Percentiles rank a stretch among this genome's conserved stretches.
Conservation (phyloP, 2,329 filamentous ascomycete species). For the Akanthomyces muscarius region DNA sequence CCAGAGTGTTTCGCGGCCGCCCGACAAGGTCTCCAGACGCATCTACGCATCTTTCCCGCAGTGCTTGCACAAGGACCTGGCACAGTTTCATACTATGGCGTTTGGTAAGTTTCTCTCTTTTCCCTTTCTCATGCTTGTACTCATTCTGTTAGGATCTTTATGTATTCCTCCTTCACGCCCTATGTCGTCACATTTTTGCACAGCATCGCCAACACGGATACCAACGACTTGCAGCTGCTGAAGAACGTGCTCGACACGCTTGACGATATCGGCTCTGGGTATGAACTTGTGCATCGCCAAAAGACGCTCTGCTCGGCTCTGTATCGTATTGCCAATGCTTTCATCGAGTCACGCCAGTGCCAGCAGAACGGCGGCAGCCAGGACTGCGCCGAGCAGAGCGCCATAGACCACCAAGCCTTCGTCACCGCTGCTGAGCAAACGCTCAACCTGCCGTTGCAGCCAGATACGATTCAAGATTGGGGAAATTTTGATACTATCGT, state of each 20-base stretch:
- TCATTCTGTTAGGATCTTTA: slow-evolving; percentile 19
- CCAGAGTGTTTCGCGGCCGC: slow-evolving; percentile 21
- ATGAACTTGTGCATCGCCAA: slow-evolving; percentile 10
- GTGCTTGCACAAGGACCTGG: slow-evolving; percentile 16
- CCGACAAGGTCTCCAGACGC: slow-evolving; percentile 19
- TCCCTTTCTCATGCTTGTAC: not conserved
- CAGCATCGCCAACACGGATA: slow-evolving; percentile 19
- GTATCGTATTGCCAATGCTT: slow-evolving; percentile 10
- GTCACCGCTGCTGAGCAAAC: slow-evolving; percentile 2
- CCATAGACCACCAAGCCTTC: not conserved
- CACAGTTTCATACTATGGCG: slow-evolving; percentile 20
- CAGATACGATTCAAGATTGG: slow-evolving; percentile 10
- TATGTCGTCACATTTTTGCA: slow-evolving; percentile 23
- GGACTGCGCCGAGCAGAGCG: not conserved
- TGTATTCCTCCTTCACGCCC: slow-evolving; percentile 24
- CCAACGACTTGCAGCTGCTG: slow-evolving; percentile 17
- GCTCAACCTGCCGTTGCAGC: slow-evolving; percentile 11
- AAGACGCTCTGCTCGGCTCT: slow-evolving; percentile 11
- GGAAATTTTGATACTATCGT: slow-evolving; percentile 15
- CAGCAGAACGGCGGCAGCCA: not conserved
- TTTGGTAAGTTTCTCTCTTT: slow-evolving; percentile 18
- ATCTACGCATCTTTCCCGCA: slow-evolving; percentile 19
- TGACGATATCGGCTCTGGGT: slow-evolving; percentile 1
- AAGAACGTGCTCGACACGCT: slow-evolving; percentile 14
- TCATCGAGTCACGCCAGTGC: slow-evolving; percentile 2